Evolutionary conservation across 2,329 filamentous ascomycete species (phyloP).

Genomic region (Colletotrichum musae): DNA sequence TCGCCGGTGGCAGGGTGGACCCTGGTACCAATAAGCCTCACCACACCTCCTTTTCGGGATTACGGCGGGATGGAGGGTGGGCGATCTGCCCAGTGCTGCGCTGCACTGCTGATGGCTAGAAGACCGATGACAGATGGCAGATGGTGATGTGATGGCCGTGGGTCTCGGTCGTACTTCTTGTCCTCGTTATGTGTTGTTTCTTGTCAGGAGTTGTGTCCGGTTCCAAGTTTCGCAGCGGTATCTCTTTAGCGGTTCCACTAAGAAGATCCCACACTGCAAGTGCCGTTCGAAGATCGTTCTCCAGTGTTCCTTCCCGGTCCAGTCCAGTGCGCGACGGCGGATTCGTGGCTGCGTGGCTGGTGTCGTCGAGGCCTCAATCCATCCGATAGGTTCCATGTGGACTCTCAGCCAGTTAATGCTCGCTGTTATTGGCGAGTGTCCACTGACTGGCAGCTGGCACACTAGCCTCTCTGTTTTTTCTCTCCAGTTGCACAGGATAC

Average conservation of each 20-base stretch:
- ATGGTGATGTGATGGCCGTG: not conserved
- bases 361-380: not conserved
- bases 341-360: conserved; percentile 8
- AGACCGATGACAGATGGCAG: not conserved
- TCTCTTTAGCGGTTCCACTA: no score
- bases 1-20: not conserved
- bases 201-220: no score
- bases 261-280: not conserved
- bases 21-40: no score
- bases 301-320: no score
- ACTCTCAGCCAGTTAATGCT: not conserved
- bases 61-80: no score
- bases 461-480: not conserved
- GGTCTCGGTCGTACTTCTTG: not conserved
- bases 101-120: not conserved
- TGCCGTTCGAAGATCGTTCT: not conserved
- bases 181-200: not conserved
- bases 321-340: not conserved
- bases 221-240: no score
- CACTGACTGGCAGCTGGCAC: not conserved
- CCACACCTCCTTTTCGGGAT: no score
- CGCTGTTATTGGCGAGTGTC: conserved; percentile 6
- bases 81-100: not conserved
- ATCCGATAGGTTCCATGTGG: no score
- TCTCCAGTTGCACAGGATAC: not conserved